Percentiles rank a stretch among this genome's conserved stretches.
These are phyloP conservation scores for Plantago elongata DNA, from an alignment of 257 asterid genomes.

Conservation along the genomic window DNA sequence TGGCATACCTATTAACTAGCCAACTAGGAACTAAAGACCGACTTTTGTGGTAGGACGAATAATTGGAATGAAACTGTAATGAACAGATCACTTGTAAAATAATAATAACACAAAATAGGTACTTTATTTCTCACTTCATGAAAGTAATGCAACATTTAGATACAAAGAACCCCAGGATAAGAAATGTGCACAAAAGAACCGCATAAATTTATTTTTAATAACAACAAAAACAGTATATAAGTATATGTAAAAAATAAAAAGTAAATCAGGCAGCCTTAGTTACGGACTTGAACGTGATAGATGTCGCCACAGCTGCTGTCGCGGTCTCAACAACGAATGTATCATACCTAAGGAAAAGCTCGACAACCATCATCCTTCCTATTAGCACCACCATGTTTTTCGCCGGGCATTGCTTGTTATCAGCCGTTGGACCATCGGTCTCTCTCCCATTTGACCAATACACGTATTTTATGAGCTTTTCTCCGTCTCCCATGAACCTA, in stretches of 20 bases:
- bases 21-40: no score
- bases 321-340: conserved; percentile 15
- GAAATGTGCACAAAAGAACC: neutral
- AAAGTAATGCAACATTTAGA: no score
- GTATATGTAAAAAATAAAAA: neutral
- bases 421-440: conserved; percentile 10
- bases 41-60: no score
- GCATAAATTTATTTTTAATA: neutral
- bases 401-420: conserved; percentile 29
- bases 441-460: conserved; percentile 34
- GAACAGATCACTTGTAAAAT: no score
- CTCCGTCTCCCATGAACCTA: conserved; percentile 25
- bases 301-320: conserved; percentile 19
- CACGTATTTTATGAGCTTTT: conserved; percentile 24
- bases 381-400: conserved; percentile 26
- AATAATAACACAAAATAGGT: no score
- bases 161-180: neutral
- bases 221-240: no score
- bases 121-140: no score
- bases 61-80: no score
- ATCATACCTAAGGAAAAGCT: conserved; percentile 24
- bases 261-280: conserved; percentile 17
- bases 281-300: conserved; percentile 25
- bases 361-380: conserved; percentile 23
- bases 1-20: no score